Evolutionary conservation across 1,139 yeast species (phyloP).

Genomic region (Kodamaea sp.): DNA sequence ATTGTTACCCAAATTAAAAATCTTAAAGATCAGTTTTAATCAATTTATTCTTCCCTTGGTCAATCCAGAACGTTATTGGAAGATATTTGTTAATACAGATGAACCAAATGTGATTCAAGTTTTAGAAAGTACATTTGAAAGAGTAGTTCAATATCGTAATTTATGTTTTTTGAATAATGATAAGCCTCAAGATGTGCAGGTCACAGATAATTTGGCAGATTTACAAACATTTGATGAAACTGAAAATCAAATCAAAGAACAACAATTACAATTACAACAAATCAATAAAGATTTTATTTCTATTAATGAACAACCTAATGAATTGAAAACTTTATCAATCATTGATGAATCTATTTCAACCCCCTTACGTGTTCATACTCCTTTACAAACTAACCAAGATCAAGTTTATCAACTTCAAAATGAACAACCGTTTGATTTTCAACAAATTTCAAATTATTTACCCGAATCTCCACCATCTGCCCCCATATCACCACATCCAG

Average conservation of each 20-base stretch:
- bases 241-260: not conserved
- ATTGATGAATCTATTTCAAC: constrained; percentile 15
- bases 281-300: constrained; percentile 1
- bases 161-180: constrained; percentile 19
- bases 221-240: not conserved
- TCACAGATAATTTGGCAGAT: constrained; percentile 6
- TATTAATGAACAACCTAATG: constrained; percentile 16
- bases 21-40: constrained; percentile 49
- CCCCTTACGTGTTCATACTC: not conserved
- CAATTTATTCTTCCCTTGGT: constrained; percentile 63
- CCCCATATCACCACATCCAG: constrained; percentile 37
- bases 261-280: not conserved
- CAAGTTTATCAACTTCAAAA: not conserved
- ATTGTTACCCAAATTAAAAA: constrained; percentile 55
- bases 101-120: constrained; percentile 28
- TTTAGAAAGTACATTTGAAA: constrained; percentile 38
- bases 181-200: not conserved
- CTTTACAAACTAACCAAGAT: not conserved
- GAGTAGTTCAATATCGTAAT: constrained; percentile 46
- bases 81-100: constrained; percentile 45
- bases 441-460: constrained; percentile 16
- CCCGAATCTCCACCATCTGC: constrained; percentile 50
- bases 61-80: constrained; percentile 74
- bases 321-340: constrained; percentile 13
- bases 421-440: constrained; percentile 5